phyloP scores from a whole-genome alignment of 805 yeast genomes.

The Candida qinlingensis region DNA sequence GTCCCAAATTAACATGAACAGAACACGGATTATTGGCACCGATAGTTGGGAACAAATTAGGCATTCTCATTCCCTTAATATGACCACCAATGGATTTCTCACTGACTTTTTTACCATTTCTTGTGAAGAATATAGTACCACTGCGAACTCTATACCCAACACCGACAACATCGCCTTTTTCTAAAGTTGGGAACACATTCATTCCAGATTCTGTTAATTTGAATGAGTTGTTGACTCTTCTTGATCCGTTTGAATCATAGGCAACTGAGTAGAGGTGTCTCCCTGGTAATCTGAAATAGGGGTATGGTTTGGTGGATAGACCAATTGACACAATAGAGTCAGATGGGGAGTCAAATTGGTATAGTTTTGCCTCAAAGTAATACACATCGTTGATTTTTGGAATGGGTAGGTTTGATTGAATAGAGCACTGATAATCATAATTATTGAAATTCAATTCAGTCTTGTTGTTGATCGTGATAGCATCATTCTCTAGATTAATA shows the following conservation, averaged over 20 bases:
- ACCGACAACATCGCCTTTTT: constrained; percentile 89
- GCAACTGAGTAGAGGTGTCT: constrained; percentile 77
- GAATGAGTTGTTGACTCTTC: constrained; percentile 79
- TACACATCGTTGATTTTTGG: constrained; percentile 48
- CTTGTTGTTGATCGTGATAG: constrained; percentile 46
- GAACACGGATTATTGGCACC: constrained; percentile 82
- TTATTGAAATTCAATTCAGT: constrained; percentile 21
- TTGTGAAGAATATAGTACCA: constrained; percentile 87
- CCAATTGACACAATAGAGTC: constrained; percentile 64
- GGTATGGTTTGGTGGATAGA: constrained; percentile 81
- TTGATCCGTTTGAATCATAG: constrained; percentile 82
- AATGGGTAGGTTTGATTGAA: constrained; percentile 40
- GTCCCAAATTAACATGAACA: constrained; percentile 87
- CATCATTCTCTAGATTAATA: constrained; percentile 43
- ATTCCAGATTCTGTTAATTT: constrained; percentile 37
- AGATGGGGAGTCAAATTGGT: constrained; percentile 55
- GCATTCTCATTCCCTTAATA: constrained; percentile 62
- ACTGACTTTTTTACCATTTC: constrained; percentile 84
- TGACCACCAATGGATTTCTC: constrained; percentile 83
- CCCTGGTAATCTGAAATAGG: constrained; percentile 90
- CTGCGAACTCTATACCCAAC: constrained; percentile 79
- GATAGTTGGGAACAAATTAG: constrained; percentile 76
- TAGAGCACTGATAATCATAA: constrained; percentile 38
- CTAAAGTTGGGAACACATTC: constrained; percentile 51
- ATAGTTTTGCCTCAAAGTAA: constrained; percentile 51